phyloP scores from a whole-genome alignment of 352 stramenopile species.

The Globisporangium paddicum region DNA sequence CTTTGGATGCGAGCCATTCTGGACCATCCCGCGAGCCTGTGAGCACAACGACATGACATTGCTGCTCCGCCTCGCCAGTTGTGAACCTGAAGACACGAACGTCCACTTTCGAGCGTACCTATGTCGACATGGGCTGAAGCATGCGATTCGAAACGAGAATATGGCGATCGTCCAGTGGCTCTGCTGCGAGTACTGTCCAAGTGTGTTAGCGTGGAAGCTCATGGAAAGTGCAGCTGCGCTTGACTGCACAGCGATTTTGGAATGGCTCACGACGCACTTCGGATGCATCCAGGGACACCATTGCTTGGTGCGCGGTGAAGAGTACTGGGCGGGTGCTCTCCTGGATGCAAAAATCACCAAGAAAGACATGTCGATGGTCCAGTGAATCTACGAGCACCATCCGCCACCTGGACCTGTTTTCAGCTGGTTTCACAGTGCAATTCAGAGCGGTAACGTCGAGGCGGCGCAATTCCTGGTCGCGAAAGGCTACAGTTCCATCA shows the following conservation, averaged over 20 bases:
- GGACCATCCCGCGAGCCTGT: background rate
- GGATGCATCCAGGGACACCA: no score
- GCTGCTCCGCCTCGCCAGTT: background rate
- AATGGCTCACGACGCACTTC: background rate
- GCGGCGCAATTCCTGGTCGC: no score
- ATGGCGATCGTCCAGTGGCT: background rate
- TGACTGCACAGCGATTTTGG: background rate
- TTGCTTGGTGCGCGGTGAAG: no score
- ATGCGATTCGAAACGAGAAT: background rate
- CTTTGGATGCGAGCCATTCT: background rate
- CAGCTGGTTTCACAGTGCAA: no score
- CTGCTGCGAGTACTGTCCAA: slow-evolving; percentile 3
- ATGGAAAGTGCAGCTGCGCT: background rate
- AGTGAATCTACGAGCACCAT: no score
- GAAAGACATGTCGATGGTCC: no score
- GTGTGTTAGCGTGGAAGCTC: background rate
- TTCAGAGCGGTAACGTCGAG: no score
- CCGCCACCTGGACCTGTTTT: no score
- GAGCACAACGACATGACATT: background rate
- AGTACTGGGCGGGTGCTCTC: no score
- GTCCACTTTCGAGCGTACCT: background rate
- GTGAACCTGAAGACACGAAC: background rate
- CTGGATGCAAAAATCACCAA: no score
- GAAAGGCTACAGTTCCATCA: no score
- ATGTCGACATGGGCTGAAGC: background rate